Evolutionary conservation across 2,329 filamentous ascomycete species (phyloP).

Genomic region (Nigrograna mackinnonii): DNA sequence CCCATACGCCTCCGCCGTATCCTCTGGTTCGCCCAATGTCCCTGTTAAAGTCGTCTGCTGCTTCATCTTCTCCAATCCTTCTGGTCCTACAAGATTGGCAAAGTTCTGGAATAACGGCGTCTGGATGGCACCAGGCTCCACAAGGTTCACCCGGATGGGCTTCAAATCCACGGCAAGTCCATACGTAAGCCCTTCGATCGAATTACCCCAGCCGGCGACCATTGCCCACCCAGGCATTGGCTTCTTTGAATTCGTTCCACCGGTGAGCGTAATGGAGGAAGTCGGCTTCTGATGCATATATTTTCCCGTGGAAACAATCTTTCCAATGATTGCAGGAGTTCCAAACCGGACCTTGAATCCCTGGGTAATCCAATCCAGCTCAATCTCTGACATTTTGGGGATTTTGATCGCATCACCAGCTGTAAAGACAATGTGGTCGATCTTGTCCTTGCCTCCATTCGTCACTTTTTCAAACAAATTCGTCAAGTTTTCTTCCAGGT

Average conservation of each 20-base stretch:
- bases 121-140: slow-evolving; percentile 45
- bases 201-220: slow-evolving; percentile 23
- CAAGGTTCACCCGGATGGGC: slow-evolving; percentile 48
- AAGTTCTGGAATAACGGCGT: slow-evolving; percentile 44
- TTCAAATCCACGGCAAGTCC: slow-evolving; percentile 47
- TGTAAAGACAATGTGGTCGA: slow-evolving; percentile 36
- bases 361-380: slow-evolving; percentile 14
- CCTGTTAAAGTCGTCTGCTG: slow-evolving; percentile 21
- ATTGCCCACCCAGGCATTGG: slow-evolving; percentile 39
- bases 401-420: slow-evolving; percentile 33
- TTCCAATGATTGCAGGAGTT: slow-evolving; percentile 43
- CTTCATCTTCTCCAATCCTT: slow-evolving; percentile 16
- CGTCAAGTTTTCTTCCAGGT: slow-evolving; percentile 30
- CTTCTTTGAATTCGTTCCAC: slow-evolving; percentile 38
- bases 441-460: slow-evolving; percentile 24
- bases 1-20: slow-evolving; percentile 50
- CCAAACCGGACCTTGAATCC: slow-evolving; percentile 38
- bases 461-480: slow-evolving; percentile 31
- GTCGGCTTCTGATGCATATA: slow-evolving; percentile 34
- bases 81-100: slow-evolving; percentile 17
- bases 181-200: slow-evolving; percentile 35
- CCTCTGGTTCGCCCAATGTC: slow-evolving; percentile 28
- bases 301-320: slow-evolving; percentile 25
- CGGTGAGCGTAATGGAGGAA: slow-evolving; percentile 46
- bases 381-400: slow-evolving; percentile 26